Evolutionary conservation across 2,329 filamentous ascomycete species (phyloP).

Genomic region (Ceratocystis colombiana): DNA sequence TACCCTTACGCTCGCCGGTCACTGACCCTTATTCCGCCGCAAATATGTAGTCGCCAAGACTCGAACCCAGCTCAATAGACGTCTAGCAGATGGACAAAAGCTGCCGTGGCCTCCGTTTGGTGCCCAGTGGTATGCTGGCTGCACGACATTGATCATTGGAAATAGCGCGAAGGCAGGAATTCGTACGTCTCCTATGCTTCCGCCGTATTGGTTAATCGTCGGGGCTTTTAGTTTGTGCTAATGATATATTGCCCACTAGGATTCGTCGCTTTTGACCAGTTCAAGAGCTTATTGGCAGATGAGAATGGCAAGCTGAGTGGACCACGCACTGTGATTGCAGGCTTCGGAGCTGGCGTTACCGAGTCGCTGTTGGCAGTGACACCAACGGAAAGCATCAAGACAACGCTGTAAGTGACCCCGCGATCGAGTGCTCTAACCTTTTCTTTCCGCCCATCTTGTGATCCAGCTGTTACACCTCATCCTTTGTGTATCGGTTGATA

Average conservation of each 20-base stretch:
- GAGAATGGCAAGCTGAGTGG: constrained; percentile 80
- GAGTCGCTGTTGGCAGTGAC: constrained; percentile 91
- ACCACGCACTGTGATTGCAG: constrained; percentile 80
- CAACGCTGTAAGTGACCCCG: constrained; percentile 56
- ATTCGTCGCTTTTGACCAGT: constrained; percentile 94
- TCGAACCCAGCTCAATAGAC: constrained; percentile 80
- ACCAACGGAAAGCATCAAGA: constrained; percentile 97
- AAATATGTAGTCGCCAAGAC: constrained; percentile 70
- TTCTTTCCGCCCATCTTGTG: neutral
- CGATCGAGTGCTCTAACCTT: neutral
- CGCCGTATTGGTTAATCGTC: too few species aligned
- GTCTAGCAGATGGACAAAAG: constrained; percentile 70
- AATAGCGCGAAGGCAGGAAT: constrained; percentile 96
- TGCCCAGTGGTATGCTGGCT: constrained; percentile 91
- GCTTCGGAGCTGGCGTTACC: constrained; percentile 88
- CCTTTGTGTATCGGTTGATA: neutral
- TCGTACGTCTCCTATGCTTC: constrained; percentile 40
- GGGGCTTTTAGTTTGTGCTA: neutral
- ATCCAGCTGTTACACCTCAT: neutral
- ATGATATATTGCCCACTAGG: constrained; percentile 37
- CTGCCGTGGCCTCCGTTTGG: constrained; percentile 93
- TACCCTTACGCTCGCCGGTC: too few species aligned
- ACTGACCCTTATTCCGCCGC: too few species aligned
- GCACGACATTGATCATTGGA: constrained; percentile 90
- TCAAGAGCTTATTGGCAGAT: constrained; percentile 74